phyloP scores from a whole-genome alignment of 192 early-diverging fungal genomes.

The Pilaira anomala region DNA sequence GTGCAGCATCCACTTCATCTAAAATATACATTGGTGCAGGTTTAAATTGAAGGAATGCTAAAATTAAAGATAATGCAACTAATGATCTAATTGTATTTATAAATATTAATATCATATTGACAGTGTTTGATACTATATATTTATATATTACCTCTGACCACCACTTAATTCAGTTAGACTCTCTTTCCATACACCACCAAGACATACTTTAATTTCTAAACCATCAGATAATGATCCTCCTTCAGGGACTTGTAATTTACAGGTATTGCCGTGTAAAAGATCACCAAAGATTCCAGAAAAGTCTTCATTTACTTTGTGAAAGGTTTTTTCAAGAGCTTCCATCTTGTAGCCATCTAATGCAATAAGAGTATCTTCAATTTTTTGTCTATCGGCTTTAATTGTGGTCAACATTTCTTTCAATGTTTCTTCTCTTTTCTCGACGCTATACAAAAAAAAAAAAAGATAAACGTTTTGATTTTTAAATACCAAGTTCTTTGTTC shows the following conservation, averaged over 20 bases:
- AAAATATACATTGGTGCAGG: constrained; percentile 99
- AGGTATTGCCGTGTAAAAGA: constrained; percentile 86
- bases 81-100: constrained; percentile 69
- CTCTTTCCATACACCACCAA: constrained; percentile 97
- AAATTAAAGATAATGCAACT: constrained; percentile 93
- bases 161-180: constrained; percentile 95
- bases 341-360: constrained; percentile 88
- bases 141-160: constrained; percentile 71
- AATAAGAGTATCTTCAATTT: constrained; percentile 91
- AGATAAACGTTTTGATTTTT: no score
- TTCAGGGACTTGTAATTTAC: constrained; percentile 83
- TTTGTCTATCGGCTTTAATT: constrained; percentile 88
- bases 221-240: constrained; percentile 77
- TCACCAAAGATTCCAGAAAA: constrained; percentile 97
- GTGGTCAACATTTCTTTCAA: constrained; percentile 86
- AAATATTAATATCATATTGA: background rate
- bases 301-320: constrained; percentile 87
- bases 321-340: constrained; percentile 86
- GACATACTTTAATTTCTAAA: constrained; percentile 89
- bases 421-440: constrained; percentile 85
- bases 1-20: constrained; percentile 97
- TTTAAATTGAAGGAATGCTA: constrained; percentile 96
- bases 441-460: constrained; percentile 38
- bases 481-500: no score
- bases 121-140: background rate